Base-by-base conservation (phyloP, 2,329 filamentous ascomycete species). In the Colletotrichum endophyticum region DNA sequence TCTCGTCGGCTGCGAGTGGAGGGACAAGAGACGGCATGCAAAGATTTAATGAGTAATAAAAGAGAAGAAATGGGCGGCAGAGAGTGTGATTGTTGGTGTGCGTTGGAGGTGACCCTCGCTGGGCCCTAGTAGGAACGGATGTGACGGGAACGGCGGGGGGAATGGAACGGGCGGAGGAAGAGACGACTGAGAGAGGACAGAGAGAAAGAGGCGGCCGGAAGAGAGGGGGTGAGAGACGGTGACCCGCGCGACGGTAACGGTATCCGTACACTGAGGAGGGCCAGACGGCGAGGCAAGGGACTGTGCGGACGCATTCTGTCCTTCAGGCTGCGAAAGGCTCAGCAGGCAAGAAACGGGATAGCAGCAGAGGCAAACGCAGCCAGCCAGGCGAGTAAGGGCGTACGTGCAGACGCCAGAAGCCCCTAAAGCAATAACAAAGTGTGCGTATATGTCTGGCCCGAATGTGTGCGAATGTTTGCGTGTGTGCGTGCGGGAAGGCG, bases 1-100 rank as follows among this genome's bases (percentile, higher is more conserved):
- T 36, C n/a, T 71, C 62, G 75, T 61, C 32, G 36, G 75, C 66
- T 61, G 66, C 64, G 61, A 75, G 75, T 71, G 75, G 72, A 75
- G 75, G 71, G 72, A 75, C 71, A 53, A 71, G 75, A 75, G 53
- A 56, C 72, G 66, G 72, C 72, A 77, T 75, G 72, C 75, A 72
- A 68, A 77, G 75, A 68, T 75, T 67, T 75, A 68, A 75, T 77
- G 67, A 75, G 72, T 75, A 77, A 75, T 77, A 71, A 75, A 36
- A 72, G 72, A 75, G 66, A 75, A 75, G 72, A 75, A 72, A 71
- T 75, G 67, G 75, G 75, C 61, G 63, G 72, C 59, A 39, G 39
- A 75, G 72, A 44, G 39, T 71, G 75, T 67, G 71, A 61, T 71
- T 63, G 66, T 62, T 73, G 70, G 66, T 44, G 72, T 72, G 62